These are phyloP conservation scores for Thermothielavioides terrestris DNA, from an alignment of 495 filamentous ascomycete species.

Conservation along the genomic window DNA sequence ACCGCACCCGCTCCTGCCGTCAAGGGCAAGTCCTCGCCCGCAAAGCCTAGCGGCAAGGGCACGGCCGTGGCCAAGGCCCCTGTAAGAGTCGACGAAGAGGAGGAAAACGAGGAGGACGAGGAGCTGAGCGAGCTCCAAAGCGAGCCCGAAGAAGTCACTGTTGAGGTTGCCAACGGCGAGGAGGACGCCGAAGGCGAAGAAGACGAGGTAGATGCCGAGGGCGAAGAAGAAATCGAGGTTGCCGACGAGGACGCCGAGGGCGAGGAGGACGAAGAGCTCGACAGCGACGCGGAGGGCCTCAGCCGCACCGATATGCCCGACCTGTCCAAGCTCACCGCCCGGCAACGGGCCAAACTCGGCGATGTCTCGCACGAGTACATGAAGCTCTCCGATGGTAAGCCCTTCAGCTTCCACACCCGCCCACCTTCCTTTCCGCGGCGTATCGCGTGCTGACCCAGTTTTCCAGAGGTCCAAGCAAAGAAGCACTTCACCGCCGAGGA, in stretches of 20 bases:
- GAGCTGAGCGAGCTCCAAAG: slow-evolving; percentile 42
- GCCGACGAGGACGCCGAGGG: slow-evolving; percentile 45
- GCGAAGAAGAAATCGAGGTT: slow-evolving; percentile 53
- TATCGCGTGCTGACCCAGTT: neutral
- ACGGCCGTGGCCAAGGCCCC: slow-evolving; percentile 3
- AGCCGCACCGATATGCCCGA: slow-evolving; percentile 65
- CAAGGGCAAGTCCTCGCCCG: slow-evolving; percentile 8
- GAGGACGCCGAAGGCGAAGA: slow-evolving; percentile 46
- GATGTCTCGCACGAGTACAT: slow-evolving; percentile 50
- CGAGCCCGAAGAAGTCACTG: slow-evolving; percentile 40
- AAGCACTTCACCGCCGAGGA: slow-evolving; percentile 91
- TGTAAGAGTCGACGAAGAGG: slow-evolving; percentile 24
- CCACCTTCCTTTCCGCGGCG: neutral
- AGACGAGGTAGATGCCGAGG: slow-evolving; percentile 34
- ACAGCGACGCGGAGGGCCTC: slow-evolving; percentile 54
- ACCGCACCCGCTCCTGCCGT: slow-evolving; percentile 13
- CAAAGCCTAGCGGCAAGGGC: slow-evolving; percentile 5
- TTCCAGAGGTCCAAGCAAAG: slow-evolving; percentile 80
- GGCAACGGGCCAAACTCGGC: slow-evolving; percentile 67
- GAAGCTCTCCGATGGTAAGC: slow-evolving; percentile 67
- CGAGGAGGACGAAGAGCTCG: slow-evolving; percentile 56
- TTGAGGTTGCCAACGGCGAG: slow-evolving; percentile 32
- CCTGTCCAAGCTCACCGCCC: slow-evolving; percentile 75
- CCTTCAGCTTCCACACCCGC: neutral
- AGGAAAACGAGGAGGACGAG: slow-evolving; percentile 39